Base-by-base conservation (phyloP, 192 early-diverging fungal genomes). In the Dispira simplex region DNA sequence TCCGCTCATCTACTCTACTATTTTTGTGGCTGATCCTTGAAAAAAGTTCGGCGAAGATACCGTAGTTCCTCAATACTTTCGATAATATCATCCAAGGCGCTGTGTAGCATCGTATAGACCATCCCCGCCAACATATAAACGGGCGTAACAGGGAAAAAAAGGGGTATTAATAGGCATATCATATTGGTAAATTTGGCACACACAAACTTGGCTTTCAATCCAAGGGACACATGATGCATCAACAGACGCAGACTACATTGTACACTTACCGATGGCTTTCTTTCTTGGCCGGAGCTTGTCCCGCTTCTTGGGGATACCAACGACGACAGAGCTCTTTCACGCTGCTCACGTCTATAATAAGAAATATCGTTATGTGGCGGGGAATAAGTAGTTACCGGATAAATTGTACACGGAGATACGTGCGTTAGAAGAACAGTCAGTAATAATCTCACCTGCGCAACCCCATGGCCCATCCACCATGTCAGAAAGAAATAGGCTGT, bases 61-160 rank as follows among this genome's bases (percentile, higher is more conserved):
- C 81, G 75, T 21, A 98, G 77, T 72, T 98, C 93, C 11, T 81
- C 82, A 48, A 98, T 95, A 53, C 86, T 90, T 66, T 96, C 95
- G 6, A 82, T 68, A 65, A 98, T 98, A 67, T 98, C 95, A 62
- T 92, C 95, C 64, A 96, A 65, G 0, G 95, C 92, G 46, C 92
- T 78, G 48, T 18, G 46, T 25, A 10, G 70, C 12, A 66, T 65
- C 11, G 13, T 25, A 20, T 4, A 65, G 66, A 67, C 49, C 16
- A 18, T 1, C 8, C 49, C 49, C 49, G 4, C 49, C 49, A 51
- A 8, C 16, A 20, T 20, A 51, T 51, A 51, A 18, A 51, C 23
- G 49, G n/a, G 23, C 23, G 16, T 51, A 8, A 51, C 16, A 51
- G 16, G 8, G 49, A 20, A 1, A 20, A 51, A 51, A 51, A 20